Conservation (phyloP, 768 basidiomycete species). For the Russula abietina region DNA sequence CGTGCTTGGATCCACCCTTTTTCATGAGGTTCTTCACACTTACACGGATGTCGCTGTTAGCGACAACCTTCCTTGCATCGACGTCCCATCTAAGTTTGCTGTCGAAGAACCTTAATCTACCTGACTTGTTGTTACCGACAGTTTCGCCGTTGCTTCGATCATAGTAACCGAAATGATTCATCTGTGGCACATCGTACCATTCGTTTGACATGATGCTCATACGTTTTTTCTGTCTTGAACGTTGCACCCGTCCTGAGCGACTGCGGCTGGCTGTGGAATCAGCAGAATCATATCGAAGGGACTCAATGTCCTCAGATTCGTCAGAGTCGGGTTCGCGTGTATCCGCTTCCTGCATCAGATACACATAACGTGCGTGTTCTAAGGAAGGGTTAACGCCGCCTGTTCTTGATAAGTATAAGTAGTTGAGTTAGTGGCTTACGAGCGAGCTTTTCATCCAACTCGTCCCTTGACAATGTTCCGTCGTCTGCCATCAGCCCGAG, state of each 20-base stretch:
- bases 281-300: slow-evolving; percentile 32
- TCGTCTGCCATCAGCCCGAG: slow-evolving; percentile 50
- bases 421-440: slow-evolving; percentile 46
- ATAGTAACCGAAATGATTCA: slow-evolving; percentile 41
- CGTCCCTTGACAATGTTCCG: slow-evolving; percentile 42
- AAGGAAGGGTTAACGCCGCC: not conserved
- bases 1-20: slow-evolving; percentile 16
- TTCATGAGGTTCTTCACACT: slow-evolving; percentile 25
- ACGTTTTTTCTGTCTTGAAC: slow-evolving; percentile 40
- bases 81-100: slow-evolving; percentile 24
- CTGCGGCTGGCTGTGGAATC: slow-evolving; percentile 37
- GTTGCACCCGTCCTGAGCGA: slow-evolving; percentile 27
- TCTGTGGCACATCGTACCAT: slow-evolving; percentile 45
- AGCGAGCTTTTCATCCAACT: slow-evolving; percentile 62
- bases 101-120: slow-evolving; percentile 19
- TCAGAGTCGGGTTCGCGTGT: slow-evolving; percentile 28
- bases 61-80: slow-evolving; percentile 20
- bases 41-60: slow-evolving; percentile 19
- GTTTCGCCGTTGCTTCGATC: slow-evolving; percentile 32
- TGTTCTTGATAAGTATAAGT: not conserved
- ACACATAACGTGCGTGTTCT: slow-evolving; percentile 67
- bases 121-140: slow-evolving; percentile 24
- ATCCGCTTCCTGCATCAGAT: slow-evolving; percentile 29
- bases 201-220: slow-evolving; percentile 67
- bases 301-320: slow-evolving; percentile 30